Evolutionary conservation across 108 stramenopile genomes (phyloP).

Genomic region (Cyclotella sp.): DNA sequence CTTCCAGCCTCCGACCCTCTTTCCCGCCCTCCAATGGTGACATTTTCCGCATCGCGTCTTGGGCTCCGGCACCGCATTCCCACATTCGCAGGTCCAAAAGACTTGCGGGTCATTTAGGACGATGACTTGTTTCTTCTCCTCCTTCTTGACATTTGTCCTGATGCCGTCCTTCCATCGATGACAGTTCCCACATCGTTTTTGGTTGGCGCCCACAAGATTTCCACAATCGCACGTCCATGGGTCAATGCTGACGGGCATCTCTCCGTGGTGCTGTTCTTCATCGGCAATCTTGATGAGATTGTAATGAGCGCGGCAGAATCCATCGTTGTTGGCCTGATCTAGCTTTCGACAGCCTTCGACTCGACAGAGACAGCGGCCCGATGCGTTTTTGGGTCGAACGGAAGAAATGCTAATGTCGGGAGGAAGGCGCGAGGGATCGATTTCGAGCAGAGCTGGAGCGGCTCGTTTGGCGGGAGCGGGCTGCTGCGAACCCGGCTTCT

Average conservation of each 20-base stretch:
- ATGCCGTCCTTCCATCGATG: slow-evolving; percentile 25
- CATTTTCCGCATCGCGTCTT: slow-evolving; percentile 38
- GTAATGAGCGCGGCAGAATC: slow-evolving; percentile 45
- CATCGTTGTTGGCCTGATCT: slow-evolving; percentile 42
- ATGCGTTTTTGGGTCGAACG: slow-evolving; percentile 19
- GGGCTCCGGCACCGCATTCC: slow-evolving; percentile 8
- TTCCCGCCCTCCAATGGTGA: slow-evolving; percentile 40
- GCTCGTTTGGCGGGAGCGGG: slow-evolving; percentile 4
- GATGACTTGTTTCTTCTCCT: neutral
- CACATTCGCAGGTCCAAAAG: slow-evolving; percentile 32
- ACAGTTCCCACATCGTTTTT: slow-evolving; percentile 22
- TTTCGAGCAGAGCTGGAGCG: neutral
- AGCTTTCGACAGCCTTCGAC: slow-evolving; percentile 40
- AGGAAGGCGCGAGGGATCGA: slow-evolving; percentile 5
- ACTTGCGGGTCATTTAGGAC: no score
- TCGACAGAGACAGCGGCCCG: slow-evolving; percentile 31
- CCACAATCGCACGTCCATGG: slow-evolving; percentile 30
- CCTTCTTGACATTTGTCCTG: neutral
- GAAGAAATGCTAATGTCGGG: slow-evolving; percentile 16
- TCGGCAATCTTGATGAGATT: slow-evolving; percentile 14
- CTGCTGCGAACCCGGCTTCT: neutral
- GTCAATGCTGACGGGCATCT: neutral
- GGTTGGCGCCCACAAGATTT: neutral
- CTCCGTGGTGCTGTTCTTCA: neutral
- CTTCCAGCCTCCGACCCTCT: slow-evolving; percentile 24